Percentiles rank a stretch among this genome's conserved stretches.
Evolutionary conservation across 768 basidiomycete species (phyloP).

Genomic region (Leucosporidium creatinivorum): DNA sequence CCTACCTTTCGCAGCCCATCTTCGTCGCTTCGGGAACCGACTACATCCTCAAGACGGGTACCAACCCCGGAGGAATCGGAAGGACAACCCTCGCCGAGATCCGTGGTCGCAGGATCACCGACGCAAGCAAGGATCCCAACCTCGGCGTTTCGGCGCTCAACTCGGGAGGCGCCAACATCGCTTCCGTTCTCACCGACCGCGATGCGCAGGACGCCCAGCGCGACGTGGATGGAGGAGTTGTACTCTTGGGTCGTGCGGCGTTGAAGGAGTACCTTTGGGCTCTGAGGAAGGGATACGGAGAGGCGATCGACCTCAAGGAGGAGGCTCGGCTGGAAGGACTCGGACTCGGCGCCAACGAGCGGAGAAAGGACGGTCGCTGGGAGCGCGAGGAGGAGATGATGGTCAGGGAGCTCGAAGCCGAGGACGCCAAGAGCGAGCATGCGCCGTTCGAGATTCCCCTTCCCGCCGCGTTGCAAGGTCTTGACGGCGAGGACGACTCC

Average conservation of each 20-base stretch:
- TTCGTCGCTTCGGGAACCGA: conserved; percentile 90
- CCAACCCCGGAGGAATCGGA: conserved; percentile 78
- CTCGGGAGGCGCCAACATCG: conserved; percentile 45
- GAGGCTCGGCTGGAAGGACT: conserved; percentile 47
- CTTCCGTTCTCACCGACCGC: conserved; percentile 47
- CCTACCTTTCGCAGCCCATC: conserved; percentile 58
- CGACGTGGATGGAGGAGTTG: conserved; percentile 59
- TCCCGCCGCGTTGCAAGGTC: conserved; percentile 39
- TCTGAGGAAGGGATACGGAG: conserved; percentile 62
- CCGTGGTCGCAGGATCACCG: conserved; percentile 59
- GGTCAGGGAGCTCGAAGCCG: conserved; percentile 61
- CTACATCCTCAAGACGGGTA: conserved; percentile 73
- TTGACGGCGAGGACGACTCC: conserved; percentile 33
- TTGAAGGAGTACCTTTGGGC: conserved; percentile 94
- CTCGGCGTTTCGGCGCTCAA: conserved; percentile 35
- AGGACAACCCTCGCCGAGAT: conserved; percentile 65
- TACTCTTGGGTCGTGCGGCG: conserved; percentile 79
- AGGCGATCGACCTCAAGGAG: conserved; percentile 57
- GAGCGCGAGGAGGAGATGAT: conserved; percentile 63
- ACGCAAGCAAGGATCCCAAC: conserved; percentile 42
- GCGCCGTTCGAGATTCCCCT: conserved; percentile 29
- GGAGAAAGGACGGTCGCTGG: conserved; percentile 60
- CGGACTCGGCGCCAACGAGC: conserved; percentile 41
- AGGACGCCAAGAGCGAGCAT: conserved; percentile 38
- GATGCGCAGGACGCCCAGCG: conserved; percentile 49